Base-by-base conservation (phyloP, 768 basidiomycete species). In the Clitopilus hobsonii region DNA sequence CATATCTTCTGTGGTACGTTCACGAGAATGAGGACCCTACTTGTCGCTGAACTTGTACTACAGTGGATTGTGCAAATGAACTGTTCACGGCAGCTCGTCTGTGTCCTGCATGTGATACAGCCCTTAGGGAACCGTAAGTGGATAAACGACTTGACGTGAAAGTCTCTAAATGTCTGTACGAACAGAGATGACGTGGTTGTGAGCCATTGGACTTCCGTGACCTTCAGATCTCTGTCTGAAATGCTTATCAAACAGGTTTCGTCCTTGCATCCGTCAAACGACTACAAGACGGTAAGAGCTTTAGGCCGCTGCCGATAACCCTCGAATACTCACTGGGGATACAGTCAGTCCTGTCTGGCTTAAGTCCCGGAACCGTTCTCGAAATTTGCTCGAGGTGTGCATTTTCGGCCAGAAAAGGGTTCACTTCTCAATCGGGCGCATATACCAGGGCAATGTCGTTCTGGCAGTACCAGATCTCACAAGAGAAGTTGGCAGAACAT, bases 391-490 rank as follows among this genome's bases (percentile, higher is more conserved):
- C 82, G 64, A 83, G 91, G 88, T 86, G 53, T 18, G 73, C 65
- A 22, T 10, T 11, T 36, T n/a, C 10, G 10, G 13, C 10, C 8
- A 14, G 32, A 36, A 36, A 11, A 11, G 10, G 2, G 13, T n/a
- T n/a, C 13, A 36, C 4, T 2, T 36, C 14, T 36, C 26, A 30
- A 18, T 13, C 23, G 54, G 50, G 49, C 41, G 45, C 20, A 45
- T 28, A 50, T 47, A 26, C 16, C 27, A 91, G 90, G 20, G 89
- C 91, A 3, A 80, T 93, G 55, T 89, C 91, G 3, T 94, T 94
- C 67, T 94, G 91, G 91, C 89, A 91, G 67, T 94, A 94, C 67
- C 91, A 94, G 63, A 81, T 86, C 51, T 88, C 90, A 58, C 91
- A 94, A 69, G 91, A 94, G 73, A 85, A 81, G 91, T 89, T 54